Evolutionary conservation across 768 basidiomycete genomes (phyloP).

Genomic region (Trametes cingulata): DNA sequence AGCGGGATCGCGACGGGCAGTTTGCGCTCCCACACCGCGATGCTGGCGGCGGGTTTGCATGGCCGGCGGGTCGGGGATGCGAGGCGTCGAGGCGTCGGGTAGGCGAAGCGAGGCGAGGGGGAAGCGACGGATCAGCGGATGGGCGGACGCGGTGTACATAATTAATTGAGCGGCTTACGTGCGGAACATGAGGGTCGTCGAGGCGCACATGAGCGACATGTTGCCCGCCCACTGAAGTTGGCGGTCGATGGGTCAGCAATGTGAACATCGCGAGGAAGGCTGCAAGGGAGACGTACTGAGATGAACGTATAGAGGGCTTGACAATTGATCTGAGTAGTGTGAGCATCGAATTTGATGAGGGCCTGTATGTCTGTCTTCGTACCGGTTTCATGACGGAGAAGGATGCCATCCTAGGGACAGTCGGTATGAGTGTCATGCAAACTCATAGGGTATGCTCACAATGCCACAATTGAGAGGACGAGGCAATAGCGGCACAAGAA

Average conservation of each 20-base stretch:
- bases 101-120: background rate
- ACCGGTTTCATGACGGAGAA: constrained; percentile 52
- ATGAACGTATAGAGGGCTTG: constrained; percentile 70
- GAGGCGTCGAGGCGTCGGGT: background rate
- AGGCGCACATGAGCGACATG: constrained; percentile 63
- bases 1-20: constrained; percentile 50
- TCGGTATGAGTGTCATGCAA: background rate
- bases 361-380: constrained; percentile 15
- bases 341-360: background rate
- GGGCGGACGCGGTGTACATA: background rate
- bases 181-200: constrained; percentile 69
- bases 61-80: background rate
- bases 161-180: constrained; percentile 45
- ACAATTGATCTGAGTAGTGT: constrained; percentile 52
- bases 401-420: constrained; percentile 53
- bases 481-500: constrained; percentile 75
- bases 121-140: constrained; percentile 14
- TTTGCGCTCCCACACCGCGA: constrained; percentile 71
- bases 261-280: background rate
- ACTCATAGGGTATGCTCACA: too few relatives aligned
- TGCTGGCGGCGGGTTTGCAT: constrained; percentile 46
- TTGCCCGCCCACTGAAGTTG: constrained; percentile 64
- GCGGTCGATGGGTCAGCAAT: background rate
- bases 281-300: constrained; percentile 48
- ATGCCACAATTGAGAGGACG: constrained; percentile 61